Percentiles rank a stretch among this genome's conserved stretches.
Conservation (phyloP, 768 basidiomycete species). For the Boletus edulis region DNA sequence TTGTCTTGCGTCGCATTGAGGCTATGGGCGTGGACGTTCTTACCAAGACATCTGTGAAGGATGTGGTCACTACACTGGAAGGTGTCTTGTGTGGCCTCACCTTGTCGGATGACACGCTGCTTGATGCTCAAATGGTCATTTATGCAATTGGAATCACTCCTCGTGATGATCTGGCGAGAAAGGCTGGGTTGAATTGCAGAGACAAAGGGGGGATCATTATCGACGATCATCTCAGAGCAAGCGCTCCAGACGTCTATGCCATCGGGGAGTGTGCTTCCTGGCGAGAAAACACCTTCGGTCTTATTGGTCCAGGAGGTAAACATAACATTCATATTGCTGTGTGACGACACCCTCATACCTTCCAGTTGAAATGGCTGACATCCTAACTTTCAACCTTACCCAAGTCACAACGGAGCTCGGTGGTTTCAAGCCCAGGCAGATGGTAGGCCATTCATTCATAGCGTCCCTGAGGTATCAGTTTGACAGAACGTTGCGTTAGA, state of each 20-base stretch:
- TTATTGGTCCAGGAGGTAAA: slow-evolving; percentile 67
- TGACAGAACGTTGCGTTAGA: slow-evolving; percentile 27
- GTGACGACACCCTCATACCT: not conserved
- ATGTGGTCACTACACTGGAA: slow-evolving; percentile 37
- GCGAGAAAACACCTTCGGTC: slow-evolving; percentile 65
- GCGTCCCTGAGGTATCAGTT: not conserved
- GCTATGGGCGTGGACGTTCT: slow-evolving; percentile 57
- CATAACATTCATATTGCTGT: too few species aligned
- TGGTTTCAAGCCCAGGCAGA: slow-evolving; percentile 40
- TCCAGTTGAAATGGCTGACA: slow-evolving; percentile 68
- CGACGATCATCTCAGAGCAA: slow-evolving; percentile 55
- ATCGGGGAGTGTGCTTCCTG: slow-evolving; percentile 78
- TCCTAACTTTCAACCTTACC: slow-evolving; percentile 70
- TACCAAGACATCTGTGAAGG: slow-evolving; percentile 38
- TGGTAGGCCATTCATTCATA: slow-evolving; percentile 30
- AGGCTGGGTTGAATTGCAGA: slow-evolving; percentile 49
- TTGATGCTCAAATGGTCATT: slow-evolving; percentile 55
- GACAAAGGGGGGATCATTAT: slow-evolving; percentile 57
- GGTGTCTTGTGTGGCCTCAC: slow-evolving; percentile 46
- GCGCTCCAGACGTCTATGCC: slow-evolving; percentile 59
- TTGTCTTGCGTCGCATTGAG: slow-evolving; percentile 58
- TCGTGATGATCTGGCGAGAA: slow-evolving; percentile 62
- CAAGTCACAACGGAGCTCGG: slow-evolving; percentile 45
- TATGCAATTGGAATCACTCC: slow-evolving; percentile 71
- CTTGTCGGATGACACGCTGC: slow-evolving; percentile 44